Evolutionary conservation across 2,329 filamentous ascomycete genomes (phyloP), one percentile per base, ranked within the genome.

Genomic region (Penicillium sp.): DNA sequence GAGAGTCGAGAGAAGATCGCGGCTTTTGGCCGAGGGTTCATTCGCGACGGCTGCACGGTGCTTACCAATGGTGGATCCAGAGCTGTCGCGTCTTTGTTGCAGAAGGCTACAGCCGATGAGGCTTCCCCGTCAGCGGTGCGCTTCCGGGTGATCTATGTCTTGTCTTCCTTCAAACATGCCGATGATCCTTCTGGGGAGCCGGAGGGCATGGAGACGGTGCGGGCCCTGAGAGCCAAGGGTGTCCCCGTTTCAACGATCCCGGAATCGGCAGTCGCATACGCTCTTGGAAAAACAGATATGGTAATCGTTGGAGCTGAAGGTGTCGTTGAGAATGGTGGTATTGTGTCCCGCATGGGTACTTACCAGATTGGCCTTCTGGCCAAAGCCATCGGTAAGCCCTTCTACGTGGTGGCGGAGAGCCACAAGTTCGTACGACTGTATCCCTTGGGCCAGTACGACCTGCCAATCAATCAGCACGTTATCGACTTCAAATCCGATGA

Each of bases 391-490:
- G 84, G 86, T 36, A 86, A 89, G 57, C 88, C 88, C 0, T 90
- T 97, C 63, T 96, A 95, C 66, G 91, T 96, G 16, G 91, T 94
- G 5, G 88, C 88, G 1, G 94, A 99, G 77, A 95, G 89, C 65
- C 94, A 99, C 79, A 99, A 99, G 76, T 96, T 99, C 68, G 90
- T 95, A 42, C 83, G 91, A 64, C 81, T 94, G 50, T 94, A 92
- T 65, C 90, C 93, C 1, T 76, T 94, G 21, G 85, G 87, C 57
- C 90, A 96, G 73, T 84, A 86, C 53, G 89, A 94, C 67, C 76
- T 95, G 53, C 89, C 89, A 0, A 85, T 95, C 60, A 82, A 87
- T 67, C 90, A 96, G 72, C 81, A 84, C 31, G 81, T 95, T 13
- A 79, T 94, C 53, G 84, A 89, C 45, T 95, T 94, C 70, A 80